Conservation (phyloP, 495 filamentous ascomycete species). For the Hypoxylon crocopeplum region DNA sequence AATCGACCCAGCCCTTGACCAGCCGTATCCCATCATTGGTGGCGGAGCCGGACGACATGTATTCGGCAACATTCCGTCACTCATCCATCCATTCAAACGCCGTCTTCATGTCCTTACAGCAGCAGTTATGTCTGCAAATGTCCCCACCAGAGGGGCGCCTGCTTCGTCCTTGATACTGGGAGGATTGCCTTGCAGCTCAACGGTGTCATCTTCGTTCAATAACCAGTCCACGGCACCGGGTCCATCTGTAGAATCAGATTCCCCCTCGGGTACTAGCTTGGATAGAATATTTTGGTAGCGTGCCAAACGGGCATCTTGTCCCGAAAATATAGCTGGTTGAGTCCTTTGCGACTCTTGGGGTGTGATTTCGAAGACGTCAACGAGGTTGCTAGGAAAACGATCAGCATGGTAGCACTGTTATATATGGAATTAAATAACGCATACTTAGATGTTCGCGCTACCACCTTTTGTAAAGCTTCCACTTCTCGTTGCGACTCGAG, state of each 20-base stretch:
- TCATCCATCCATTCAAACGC: constrained; percentile 13
- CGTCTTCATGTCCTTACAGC: constrained; percentile 47
- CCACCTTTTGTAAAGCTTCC: constrained; percentile 62
- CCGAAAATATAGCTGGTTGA: constrained; percentile 43
- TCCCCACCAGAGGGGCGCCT: constrained; percentile 54
- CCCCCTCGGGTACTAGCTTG: constrained; percentile 53
- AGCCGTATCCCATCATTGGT: constrained; percentile 3
- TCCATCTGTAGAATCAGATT: constrained; percentile 35
- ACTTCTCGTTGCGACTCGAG: constrained; percentile 64
- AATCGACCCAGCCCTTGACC: constrained; percentile 13
- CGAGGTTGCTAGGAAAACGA: constrained; percentile 54
- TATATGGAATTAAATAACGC: constrained; percentile 9
- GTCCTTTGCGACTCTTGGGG: constrained; percentile 50
- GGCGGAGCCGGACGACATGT: constrained; percentile 5
- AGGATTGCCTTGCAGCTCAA: constrained; percentile 50
- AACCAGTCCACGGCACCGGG: constrained; percentile 55
- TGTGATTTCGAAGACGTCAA: constrained; percentile 66
- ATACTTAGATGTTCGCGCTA: constrained; percentile 63
- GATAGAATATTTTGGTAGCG: constrained; percentile 62
- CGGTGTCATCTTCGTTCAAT: constrained; percentile 52
- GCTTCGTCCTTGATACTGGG: constrained; percentile 53
- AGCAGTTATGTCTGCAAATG: constrained; percentile 57
- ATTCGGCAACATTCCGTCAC: constrained; percentile 9
- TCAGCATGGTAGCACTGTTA: constrained; percentile 33
- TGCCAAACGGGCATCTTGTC: constrained; percentile 53